Conservation (phyloP, 2,329 filamentous ascomycete species). For the Hypocreales sp. region DNA sequence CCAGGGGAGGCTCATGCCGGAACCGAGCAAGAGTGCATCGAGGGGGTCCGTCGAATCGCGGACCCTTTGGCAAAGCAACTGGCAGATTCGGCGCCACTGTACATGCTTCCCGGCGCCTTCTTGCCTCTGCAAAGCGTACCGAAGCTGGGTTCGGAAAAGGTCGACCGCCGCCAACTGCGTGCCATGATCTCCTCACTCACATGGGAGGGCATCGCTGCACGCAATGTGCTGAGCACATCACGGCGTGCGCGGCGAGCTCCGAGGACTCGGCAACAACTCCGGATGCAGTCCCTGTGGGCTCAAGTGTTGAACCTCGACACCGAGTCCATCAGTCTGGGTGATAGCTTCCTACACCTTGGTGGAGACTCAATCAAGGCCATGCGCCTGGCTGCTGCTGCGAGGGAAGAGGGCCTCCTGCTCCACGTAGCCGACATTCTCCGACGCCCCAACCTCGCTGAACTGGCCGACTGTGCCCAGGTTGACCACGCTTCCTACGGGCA, state of each 20-base stretch:
- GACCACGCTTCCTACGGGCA: too few species aligned
- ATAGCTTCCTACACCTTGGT: too few species aligned
- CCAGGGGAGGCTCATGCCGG: neutral
- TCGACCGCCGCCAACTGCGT: neutral
- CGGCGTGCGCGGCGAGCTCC: too few species aligned
- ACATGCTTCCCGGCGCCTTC: neutral
- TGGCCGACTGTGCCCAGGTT: too few species aligned
- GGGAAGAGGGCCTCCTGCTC: too few species aligned
- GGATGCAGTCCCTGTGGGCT: constrained; percentile 4
- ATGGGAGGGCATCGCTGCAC: neutral
- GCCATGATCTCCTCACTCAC: neutral
- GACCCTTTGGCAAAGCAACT: neutral
- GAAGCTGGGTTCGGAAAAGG: neutral
- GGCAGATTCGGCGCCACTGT: neutral
- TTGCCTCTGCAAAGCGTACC: neutral
- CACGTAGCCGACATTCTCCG: too few species aligned
- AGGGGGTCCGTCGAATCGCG: neutral
- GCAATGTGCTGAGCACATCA: too few species aligned
- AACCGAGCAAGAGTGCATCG: neutral
- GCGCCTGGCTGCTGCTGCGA: too few species aligned
- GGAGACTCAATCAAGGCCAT: too few species aligned
- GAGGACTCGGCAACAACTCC: neutral
- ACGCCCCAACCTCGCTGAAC: too few species aligned
- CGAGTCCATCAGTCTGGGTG: too few species aligned
- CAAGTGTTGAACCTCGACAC: too few species aligned